Conservation (phyloP, 306 rosid species). For the Citrullus amarus region DNA sequence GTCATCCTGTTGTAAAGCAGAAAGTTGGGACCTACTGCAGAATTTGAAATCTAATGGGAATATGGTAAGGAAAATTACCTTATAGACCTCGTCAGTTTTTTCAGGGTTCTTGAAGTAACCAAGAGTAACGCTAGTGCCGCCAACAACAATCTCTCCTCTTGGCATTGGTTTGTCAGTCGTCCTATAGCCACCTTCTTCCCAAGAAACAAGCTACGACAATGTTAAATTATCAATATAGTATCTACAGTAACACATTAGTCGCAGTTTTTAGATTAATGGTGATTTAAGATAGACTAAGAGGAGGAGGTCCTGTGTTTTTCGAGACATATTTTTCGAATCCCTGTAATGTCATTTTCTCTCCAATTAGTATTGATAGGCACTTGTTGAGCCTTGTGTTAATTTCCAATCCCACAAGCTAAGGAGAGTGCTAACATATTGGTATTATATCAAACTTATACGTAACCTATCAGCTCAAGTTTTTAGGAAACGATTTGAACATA, state of each 20-base stretch:
- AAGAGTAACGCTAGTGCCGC: conserved; percentile 67
- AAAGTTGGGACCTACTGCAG: background rate
- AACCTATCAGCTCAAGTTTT: background rate
- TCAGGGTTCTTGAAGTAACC: conserved; percentile 81
- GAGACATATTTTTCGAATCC: background rate
- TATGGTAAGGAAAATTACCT: conserved; percentile 33
- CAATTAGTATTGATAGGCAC: background rate
- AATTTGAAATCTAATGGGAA: background rate
- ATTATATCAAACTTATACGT: no score
- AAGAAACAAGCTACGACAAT: conserved; percentile 68
- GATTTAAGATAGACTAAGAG: background rate
- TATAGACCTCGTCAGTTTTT: conserved; percentile 71
- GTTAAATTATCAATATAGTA: background rate
- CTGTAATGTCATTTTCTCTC: background rate
- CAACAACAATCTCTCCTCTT: conserved; percentile 78
- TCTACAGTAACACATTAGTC: background rate
- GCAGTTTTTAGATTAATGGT: background rate
- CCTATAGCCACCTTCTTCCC: conserved; percentile 85
- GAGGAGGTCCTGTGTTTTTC: background rate
- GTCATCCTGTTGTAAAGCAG: conserved; percentile 39
- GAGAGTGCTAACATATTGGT: background rate
- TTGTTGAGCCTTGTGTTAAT: background rate
- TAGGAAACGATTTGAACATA: background rate
- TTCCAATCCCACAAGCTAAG: background rate
- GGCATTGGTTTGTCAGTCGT: conserved; percentile 91